A percentile compares a stretch with the other conserved stretches of the same genome.
These are phyloP conservation scores for Stropharia rugosoannulata DNA, from an alignment of 768 basidiomycete species.

Conservation along the genomic window DNA sequence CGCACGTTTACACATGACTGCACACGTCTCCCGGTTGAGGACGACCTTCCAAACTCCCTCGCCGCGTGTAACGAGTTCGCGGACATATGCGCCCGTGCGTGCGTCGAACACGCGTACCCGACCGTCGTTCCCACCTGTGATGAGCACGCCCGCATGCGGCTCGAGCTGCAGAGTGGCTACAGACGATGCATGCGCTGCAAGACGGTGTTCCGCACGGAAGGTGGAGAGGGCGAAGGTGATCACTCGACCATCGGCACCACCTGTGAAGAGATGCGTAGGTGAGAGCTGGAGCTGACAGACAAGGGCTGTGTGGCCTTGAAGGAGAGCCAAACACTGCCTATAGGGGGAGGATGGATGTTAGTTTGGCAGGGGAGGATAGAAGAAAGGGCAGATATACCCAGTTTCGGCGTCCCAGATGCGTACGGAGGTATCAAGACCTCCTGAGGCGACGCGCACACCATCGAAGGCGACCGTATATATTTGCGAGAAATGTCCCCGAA, in stretches of 20 bases:
- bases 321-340: conserved; percentile 78
- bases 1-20: conserved; percentile 76
- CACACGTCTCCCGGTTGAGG: conserved; percentile 61
- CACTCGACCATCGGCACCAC: conserved; percentile 82
- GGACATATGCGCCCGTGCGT: conserved; percentile 61
- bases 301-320: conserved; percentile 90
- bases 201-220: conserved; percentile 52
- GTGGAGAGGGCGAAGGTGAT: conserved; percentile 41
- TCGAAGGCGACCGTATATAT: conserved; percentile 93
- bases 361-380: background rate
- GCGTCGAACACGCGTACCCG: conserved; percentile 74
- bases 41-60: conserved; percentile 89
- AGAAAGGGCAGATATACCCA: conserved; percentile 54
- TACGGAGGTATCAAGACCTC: conserved; percentile 92
- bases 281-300: conserved; percentile 89
- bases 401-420: conserved; percentile 86
- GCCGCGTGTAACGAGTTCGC: conserved; percentile 75
- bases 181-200: conserved; percentile 87
- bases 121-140: conserved; percentile 86
- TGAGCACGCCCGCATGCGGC: conserved; percentile 63
- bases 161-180: conserved; percentile 86
- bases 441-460: conserved; percentile 77
- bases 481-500: conserved; percentile 83
- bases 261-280: conserved; percentile 68
- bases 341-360: background rate